Evolutionary conservation across 2,329 filamentous ascomycete genomes (phyloP).

Genomic region (Botryotinia calthae): DNA sequence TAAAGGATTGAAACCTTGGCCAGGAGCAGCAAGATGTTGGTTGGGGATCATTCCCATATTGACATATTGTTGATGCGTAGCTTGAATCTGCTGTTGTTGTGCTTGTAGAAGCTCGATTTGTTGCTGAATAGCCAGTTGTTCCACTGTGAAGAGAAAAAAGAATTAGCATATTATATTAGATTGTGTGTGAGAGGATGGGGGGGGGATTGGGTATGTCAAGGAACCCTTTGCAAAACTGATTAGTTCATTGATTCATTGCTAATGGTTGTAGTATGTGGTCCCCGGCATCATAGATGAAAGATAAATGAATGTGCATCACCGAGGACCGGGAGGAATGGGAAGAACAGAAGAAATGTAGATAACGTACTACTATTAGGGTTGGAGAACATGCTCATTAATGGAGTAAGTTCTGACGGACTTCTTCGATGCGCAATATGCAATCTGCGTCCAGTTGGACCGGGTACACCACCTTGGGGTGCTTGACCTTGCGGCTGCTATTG

Average conservation of each 20-base stretch:
- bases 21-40: conserved; percentile 68
- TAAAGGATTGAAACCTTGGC: conserved; percentile 67
- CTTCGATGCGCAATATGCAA: conserved; percentile 96
- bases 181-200: neutral
- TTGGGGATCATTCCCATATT: conserved; percentile 94
- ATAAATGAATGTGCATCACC: conserved; percentile 28
- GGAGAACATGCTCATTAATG: conserved; percentile 87
- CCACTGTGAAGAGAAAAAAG: conserved; percentile 59
- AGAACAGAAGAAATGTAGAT: conserved; percentile 21
- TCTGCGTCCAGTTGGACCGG: conserved; percentile 79
- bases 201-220: conserved; percentile 22
- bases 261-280: neutral
- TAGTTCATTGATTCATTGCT: conserved; percentile 4
- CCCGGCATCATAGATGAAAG: neutral
- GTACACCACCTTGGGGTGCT: conserved; percentile 52
- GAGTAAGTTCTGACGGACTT: conserved; percentile 95
- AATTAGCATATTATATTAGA: conserved; percentile 1
- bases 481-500: conserved; percentile 34
- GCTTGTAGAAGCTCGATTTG: conserved; percentile 97
- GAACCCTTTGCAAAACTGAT: conserved; percentile 7
- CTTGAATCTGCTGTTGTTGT: conserved; percentile 96
- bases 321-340: conserved; percentile 15
- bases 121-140: conserved; percentile 95
- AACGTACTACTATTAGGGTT: conserved; percentile 60
- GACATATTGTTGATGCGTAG: conserved; percentile 94